phyloP scores from a whole-genome alignment of 108 stramenopile species.

The Schizochytrium sp. region DNA sequence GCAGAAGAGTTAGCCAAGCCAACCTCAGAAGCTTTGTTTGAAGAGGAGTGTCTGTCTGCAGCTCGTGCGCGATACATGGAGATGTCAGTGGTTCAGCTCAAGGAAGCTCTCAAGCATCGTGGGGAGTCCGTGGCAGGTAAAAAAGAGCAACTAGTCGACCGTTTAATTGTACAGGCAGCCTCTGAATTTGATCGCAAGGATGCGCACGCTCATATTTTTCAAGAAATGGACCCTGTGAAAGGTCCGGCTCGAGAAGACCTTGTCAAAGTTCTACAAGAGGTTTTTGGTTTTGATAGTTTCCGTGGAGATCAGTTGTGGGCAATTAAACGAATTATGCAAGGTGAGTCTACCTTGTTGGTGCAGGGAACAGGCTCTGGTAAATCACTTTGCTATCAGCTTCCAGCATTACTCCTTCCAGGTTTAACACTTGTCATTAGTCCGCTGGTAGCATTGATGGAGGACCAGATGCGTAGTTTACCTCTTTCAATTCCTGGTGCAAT shows the following conservation, averaged over 20 bases:
- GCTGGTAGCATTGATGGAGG: slow-evolving; percentile 93
- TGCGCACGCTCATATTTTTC: not conserved
- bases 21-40: not conserved
- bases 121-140: slow-evolving; percentile 17
- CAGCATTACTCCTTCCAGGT: slow-evolving; percentile 87
- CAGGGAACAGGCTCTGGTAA: slow-evolving; percentile 98
- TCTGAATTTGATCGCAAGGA: not conserved
- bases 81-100: slow-evolving; percentile 5
- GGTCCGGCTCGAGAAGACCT: slow-evolving; percentile 58
- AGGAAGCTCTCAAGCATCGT: not conserved
- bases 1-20: slow-evolving; percentile 7
- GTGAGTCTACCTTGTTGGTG: slow-evolving; percentile 85
- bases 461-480: slow-evolving; percentile 88
- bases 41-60: slow-evolving; percentile 1
- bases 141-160: slow-evolving; percentile 34
- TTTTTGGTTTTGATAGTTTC: slow-evolving; percentile 83
- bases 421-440: slow-evolving; percentile 95
- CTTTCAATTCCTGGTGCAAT: slow-evolving; percentile 82
- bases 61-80: not conserved
- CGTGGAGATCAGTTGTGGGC: slow-evolving; percentile 93
- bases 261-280: slow-evolving; percentile 70
- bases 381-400: slow-evolving; percentile 93
- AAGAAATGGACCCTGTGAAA: slow-evolving; percentile 33
- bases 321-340: slow-evolving; percentile 76
- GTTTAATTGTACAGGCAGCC: not conserved